Percentiles rank a stretch among this genome's conserved stretches.
Evolutionary conservation across 169 alveolate genomes (phyloP).

Genomic region (Eimeria praecox): DNA sequence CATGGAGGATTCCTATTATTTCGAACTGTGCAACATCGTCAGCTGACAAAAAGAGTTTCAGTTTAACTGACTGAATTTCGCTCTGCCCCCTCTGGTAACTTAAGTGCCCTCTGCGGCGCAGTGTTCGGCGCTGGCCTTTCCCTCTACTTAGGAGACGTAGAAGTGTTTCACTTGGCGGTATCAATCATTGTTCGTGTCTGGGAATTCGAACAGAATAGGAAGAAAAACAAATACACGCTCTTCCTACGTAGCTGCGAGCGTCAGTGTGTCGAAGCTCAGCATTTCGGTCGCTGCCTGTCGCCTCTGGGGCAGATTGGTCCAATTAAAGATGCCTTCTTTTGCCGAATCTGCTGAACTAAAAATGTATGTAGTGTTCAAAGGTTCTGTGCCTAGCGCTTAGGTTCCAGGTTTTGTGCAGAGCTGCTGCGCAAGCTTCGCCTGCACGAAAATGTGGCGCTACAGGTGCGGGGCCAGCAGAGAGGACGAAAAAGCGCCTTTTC

Average conservation of each 20-base stretch:
- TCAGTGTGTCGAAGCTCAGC: background rate
- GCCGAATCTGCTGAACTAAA: background rate
- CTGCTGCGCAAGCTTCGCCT: background rate
- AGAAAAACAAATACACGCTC: background rate
- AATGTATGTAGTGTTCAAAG: background rate
- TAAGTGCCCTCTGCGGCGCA: background rate
- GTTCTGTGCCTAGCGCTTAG: background rate
- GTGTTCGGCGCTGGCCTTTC: background rate
- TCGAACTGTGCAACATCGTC: background rate
- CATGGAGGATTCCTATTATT: background rate
- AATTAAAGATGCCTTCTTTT: background rate
- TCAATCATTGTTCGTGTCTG: background rate
- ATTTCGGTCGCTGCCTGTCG: background rate
- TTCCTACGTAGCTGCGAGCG: background rate
- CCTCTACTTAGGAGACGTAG: background rate
- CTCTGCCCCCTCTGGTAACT: background rate
- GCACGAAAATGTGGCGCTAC: background rate
- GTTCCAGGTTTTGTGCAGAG: background rate
- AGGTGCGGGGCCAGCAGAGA: background rate
- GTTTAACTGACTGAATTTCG: no score
- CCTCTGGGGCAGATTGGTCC: background rate
- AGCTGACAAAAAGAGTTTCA: background rate
- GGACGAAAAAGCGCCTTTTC: background rate
- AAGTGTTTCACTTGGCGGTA: background rate
- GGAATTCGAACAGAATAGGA: background rate